phyloP scores from a whole-genome alignment of 2,329 filamentous ascomycete species.

The Claviceps humidiphila region DNA sequence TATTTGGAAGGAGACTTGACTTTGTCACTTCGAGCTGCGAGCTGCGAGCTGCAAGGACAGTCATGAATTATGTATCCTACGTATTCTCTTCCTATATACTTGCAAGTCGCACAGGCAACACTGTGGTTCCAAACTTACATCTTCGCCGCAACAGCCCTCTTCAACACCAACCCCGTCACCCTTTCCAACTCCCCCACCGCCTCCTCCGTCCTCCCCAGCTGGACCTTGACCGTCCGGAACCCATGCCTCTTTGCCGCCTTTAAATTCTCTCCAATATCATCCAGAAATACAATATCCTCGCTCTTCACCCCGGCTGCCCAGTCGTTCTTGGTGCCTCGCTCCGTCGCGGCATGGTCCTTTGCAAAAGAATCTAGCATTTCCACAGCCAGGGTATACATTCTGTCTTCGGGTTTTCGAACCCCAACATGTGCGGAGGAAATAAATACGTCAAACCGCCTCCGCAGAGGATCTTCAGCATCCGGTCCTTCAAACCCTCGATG shows the following conservation, averaged over 20 bases:
- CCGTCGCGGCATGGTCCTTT: slow-evolving; percentile 30
- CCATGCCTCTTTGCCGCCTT: slow-evolving; percentile 64
- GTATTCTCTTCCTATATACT: too few species aligned
- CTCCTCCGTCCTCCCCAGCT: slow-evolving; percentile 61
- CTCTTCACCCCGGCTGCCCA: slow-evolving; percentile 41
- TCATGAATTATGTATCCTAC: not conserved
- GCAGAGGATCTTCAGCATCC: slow-evolving; percentile 42
- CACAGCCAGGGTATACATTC: slow-evolving; percentile 67
- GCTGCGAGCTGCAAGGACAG: not conserved
- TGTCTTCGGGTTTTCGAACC: slow-evolving; percentile 72
- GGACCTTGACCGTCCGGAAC: slow-evolving; percentile 74
- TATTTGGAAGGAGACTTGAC: not conserved
- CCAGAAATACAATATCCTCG: slow-evolving; percentile 69
- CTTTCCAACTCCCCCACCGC: slow-evolving; percentile 72
- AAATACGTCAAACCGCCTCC: slow-evolving; percentile 69
- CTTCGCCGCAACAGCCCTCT: slow-evolving; percentile 33
- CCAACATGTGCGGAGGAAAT: slow-evolving; percentile 78
- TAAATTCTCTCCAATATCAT: slow-evolving; percentile 89
- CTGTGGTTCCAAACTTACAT: slow-evolving; percentile 16
- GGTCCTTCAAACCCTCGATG: slow-evolving; percentile 29
- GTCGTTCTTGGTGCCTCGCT: slow-evolving; percentile 25
- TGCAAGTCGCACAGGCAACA: too few species aligned
- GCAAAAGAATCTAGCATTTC: slow-evolving; percentile 51
- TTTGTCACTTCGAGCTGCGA: not conserved
- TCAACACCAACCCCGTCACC: slow-evolving; percentile 54